These are phyloP conservation scores for Breviolum minutum DNA, from an alignment of 73 alveolate species.

Conservation along the genomic window DNA sequence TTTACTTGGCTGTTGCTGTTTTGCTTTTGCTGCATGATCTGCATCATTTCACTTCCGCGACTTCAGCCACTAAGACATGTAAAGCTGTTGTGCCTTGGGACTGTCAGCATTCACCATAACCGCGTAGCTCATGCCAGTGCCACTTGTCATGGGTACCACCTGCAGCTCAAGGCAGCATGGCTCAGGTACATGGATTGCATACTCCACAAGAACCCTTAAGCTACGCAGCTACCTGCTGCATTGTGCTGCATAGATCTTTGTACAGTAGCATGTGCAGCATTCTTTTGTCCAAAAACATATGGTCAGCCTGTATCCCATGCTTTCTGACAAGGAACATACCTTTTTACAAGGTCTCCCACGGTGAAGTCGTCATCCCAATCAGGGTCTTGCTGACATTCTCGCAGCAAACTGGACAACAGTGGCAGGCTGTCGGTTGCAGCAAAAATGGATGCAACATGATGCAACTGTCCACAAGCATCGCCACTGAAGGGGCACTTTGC, in stretches of 20 bases:
- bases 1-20: too few relatives aligned
- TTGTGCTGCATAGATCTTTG: too few relatives aligned
- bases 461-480: too few relatives aligned
- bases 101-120: constrained; percentile 13
- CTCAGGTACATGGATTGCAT: too few relatives aligned
- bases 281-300: background rate
- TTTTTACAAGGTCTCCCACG: background rate
- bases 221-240: too few relatives aligned
- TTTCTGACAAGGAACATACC: background rate
- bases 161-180: background rate
- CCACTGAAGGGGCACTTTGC: too few relatives aligned
- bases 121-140: constrained; percentile 43
- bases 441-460: background rate
- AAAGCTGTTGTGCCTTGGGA: background rate
- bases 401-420: background rate
- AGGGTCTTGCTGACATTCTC: constrained; percentile 17
- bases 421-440: background rate
- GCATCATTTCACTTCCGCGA: too few relatives aligned
- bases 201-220: too few relatives aligned
- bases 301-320: too few relatives aligned
- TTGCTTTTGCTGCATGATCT: too few relatives aligned
- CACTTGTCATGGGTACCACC: constrained; percentile 36
- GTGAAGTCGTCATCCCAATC: constrained; percentile 41
- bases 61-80: too few relatives aligned
- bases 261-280: background rate